Evolutionary conservation across 2,329 filamentous ascomycete genomes (phyloP).

Genomic region (Colletotrichum tropicicola): DNA sequence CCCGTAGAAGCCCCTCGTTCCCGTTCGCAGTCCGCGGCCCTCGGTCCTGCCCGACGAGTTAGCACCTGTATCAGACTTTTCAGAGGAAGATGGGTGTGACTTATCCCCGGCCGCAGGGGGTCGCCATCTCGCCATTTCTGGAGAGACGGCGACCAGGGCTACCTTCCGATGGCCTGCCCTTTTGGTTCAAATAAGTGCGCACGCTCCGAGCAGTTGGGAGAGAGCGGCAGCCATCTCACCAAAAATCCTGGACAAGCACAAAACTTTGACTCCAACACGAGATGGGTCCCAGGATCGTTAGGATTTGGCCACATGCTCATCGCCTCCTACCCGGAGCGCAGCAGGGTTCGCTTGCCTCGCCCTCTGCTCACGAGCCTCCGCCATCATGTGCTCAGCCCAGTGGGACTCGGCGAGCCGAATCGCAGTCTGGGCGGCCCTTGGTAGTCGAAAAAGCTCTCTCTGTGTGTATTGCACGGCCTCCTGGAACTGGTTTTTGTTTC

Average conservation of each 20-base stretch:
- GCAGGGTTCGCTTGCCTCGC: not conserved
- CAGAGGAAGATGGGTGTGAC: constrained; percentile 39
- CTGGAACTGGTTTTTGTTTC: constrained; percentile 95
- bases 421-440: constrained; percentile 26
- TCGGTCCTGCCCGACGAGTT: constrained; percentile 30
- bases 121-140: constrained; percentile 60
- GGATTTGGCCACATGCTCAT: not conserved
- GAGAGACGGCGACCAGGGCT: constrained; percentile 60
- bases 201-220: not conserved
- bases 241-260: constrained; percentile 77
- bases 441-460: constrained; percentile 65
- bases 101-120: constrained; percentile 61
- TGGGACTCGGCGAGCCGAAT: constrained; percentile 40
- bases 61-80: constrained; percentile 30
- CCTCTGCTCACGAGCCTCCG: constrained; percentile 21
- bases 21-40: not conserved
- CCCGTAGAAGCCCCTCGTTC: not conserved
- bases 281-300: constrained; percentile 78
- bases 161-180: constrained; percentile 48
- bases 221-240: constrained; percentile 13
- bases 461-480: constrained; percentile 84
- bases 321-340: not conserved
- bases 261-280: constrained; percentile 93
- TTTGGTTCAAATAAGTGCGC: constrained; percentile 29
- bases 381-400: constrained; percentile 34